phyloP scores from a whole-genome alignment of 306 rosid species.

The Trifolium pratense region DNA sequence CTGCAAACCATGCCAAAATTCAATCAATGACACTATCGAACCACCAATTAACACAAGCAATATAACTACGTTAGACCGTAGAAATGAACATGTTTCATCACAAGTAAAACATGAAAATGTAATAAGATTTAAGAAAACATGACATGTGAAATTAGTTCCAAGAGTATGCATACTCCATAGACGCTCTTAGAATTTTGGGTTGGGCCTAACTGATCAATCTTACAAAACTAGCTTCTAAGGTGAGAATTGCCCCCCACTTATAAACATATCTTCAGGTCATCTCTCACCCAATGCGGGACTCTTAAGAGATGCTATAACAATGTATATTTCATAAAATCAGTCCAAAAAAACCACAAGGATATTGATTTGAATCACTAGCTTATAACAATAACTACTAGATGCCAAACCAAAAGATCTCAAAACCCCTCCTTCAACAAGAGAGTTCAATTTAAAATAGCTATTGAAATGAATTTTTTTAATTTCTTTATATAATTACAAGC shows the following conservation, averaged over 20 bases:
- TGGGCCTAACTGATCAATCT: too few relatives aligned
- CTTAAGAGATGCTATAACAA: background rate
- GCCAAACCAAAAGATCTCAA: constrained; percentile 18
- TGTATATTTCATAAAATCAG: background rate
- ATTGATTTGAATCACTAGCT: background rate
- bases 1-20: constrained; percentile 39
- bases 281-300: too few relatives aligned
- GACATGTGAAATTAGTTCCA: constrained; percentile 12
- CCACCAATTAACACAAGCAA: background rate
- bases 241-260: too few relatives aligned
- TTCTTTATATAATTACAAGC: background rate
- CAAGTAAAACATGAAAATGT: too few relatives aligned
- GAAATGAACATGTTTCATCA: background rate
- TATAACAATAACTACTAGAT: background rate
- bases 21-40: background rate
- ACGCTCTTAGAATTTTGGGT: too few relatives aligned
- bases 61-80: background rate
- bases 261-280: too few relatives aligned
- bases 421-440: background rate
- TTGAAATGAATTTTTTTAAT: background rate
- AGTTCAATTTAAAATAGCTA: constrained; percentile 29
- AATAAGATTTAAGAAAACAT: too few relatives aligned
- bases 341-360: background rate
- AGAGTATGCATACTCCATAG: background rate
- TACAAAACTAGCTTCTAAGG: too few relatives aligned